Conservation (phyloP, 768 basidiomycete genomes). For the Peribolospora baueri region DNA sequence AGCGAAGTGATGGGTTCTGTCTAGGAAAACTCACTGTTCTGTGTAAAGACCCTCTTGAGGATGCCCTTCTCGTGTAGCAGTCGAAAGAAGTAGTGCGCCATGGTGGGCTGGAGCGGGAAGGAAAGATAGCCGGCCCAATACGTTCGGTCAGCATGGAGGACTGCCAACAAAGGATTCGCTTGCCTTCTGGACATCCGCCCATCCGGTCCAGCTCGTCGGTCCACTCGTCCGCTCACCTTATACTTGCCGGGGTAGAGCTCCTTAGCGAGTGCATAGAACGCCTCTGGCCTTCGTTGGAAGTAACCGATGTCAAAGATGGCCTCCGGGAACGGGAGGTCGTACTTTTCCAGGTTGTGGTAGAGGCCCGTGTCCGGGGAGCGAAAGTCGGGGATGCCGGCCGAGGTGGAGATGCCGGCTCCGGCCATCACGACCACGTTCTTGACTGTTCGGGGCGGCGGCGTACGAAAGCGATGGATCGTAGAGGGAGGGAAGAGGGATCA, state of each 20-base stretch:
- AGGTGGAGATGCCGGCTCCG: constrained; percentile 7
- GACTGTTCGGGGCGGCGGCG: not conserved
- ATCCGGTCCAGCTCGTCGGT: too few species aligned
- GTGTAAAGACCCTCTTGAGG: constrained; percentile 28
- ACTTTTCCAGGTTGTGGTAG: constrained; percentile 21
- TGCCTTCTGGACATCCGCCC: too few species aligned
- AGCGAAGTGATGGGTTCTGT: not conserved
- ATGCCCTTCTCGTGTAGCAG: constrained; percentile 45
- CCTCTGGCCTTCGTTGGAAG: constrained; percentile 13
- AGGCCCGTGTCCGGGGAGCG: constrained; percentile 57
- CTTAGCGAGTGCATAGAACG: constrained; percentile 65
- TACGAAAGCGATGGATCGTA: not conserved
- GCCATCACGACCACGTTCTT: constrained; percentile 10
- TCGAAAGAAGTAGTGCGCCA: constrained; percentile 69
- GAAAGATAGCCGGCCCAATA: too few species aligned
- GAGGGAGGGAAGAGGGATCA: not conserved
- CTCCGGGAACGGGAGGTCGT: constrained; percentile 37
- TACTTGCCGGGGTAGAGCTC: constrained; percentile 69
- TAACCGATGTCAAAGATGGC: constrained; percentile 83
- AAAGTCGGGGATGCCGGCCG: constrained; percentile 49
- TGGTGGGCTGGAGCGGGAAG: constrained; percentile 39
- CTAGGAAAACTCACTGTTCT: constrained; percentile 15
- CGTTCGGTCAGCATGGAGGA: too few species aligned
- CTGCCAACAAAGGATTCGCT: too few species aligned
- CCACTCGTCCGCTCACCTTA: not conserved